Evolutionary conservation across 352 stramenopile genomes (phyloP), one percentile per base, ranked within the genome.

Genomic region (Phytophthora brassicae): DNA sequence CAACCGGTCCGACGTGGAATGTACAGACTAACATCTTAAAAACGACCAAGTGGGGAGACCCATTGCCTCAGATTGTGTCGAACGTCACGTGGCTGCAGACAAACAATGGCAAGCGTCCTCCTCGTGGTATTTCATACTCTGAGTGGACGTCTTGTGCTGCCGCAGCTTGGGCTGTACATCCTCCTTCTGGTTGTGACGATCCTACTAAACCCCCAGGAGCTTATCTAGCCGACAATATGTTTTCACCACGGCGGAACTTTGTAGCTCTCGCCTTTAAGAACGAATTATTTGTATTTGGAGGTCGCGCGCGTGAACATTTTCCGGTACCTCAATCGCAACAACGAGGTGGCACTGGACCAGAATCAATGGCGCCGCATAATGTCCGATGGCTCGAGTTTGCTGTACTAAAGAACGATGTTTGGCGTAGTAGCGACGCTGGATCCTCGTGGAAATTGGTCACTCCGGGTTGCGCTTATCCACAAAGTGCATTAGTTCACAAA

Each of bases 351-450:
- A 68, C 74, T 17, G 53, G 47, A 13, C 45, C 58, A 26, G 53
- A 42, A 14, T 57, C 50, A 16, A 57, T 71, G 45, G 47, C 62
- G 13, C 74, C 79, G 0, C 56, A 61, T 16, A 85, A 76, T 39
- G 74, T 51, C 1, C 72, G 79, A 2, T 90, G 79, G 81, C 67
- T 84, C 4, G 83, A 92, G 64, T 85, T 75, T 47, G 70, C 75
- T 0, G 81, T 92, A 7, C 65, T 92, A 16, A 90, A 90, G 49
- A 92, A 92, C 55, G 83, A 92, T 54, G 77, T 92, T 17, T 92
- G 84, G 84, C 69, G 77, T n/a, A 90, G 79, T 43, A 84, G 72
- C 14, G 81, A 90, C 59, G 70, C 79, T 22, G 84, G 80, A 8
- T 74, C 77, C 7, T 90, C 83, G 16, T 92, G 83, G 83, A 81